Evolutionary conservation across 306 rosid species (phyloP), one percentile per base, ranked within the genome.

Genomic region (Erythrophleum fordii): DNA sequence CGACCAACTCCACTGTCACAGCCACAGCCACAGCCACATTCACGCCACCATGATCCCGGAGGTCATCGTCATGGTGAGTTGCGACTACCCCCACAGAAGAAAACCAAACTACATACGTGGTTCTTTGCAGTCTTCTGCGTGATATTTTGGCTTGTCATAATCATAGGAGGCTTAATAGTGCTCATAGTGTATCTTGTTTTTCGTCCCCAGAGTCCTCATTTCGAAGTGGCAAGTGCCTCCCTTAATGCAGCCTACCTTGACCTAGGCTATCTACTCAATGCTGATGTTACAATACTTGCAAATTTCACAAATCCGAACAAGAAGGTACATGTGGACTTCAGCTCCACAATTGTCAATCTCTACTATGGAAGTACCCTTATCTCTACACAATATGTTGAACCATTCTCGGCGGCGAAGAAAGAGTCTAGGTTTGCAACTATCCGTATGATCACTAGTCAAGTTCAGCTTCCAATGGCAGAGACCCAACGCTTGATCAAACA

Each of bases 251-350:
- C 99, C 3, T 96, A 96, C 75, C 97, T 96, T 8, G 99, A 96
- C 88, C 76, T 88, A 89, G 99, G 99, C 0, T 85, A 93, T 78
- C 86, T 93, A 20, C 97, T 96, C 34, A 93, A 96, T 52, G 99
- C 97, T 13, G 98, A 96, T 80, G 5, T 92, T n/a, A 89, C 94
- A 4, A 12, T 96, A 60, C 89, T 96, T 7, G 90, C 92, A 58
- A 93, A 96, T 85, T 90, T 96, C 90, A 88, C 97, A 60, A 96
- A 96, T 53, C 99, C 99, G 51, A 96, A 93, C 89, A 90, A 85
- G 87, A 96, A 89, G 81, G 97, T 90, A 0, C 88, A 85, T 16
- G 89, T 96, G 52, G 93, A 92, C 73, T 96, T 89, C 88, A 93
- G 92, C 85, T 82, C 86, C 22, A 85, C 92, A 80, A 77, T 1